Evolutionary conservation across 306 rosid species (phyloP).

Genomic region (Citrullus amarus): DNA sequence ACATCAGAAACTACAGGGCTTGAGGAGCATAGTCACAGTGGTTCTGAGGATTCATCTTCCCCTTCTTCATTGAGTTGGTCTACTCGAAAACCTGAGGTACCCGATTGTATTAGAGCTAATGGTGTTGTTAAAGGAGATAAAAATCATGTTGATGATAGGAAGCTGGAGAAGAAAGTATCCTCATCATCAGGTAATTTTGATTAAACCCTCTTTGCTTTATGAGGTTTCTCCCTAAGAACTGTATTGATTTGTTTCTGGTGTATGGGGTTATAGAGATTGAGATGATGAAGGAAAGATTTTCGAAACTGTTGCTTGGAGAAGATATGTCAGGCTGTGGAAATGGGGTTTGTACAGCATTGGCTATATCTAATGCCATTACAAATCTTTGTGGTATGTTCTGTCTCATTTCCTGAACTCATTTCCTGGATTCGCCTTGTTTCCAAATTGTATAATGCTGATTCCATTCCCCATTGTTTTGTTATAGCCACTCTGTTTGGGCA

Average conservation of each 20-base stretch:
- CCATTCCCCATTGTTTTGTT: not conserved
- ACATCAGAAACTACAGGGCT: constrained; percentile 64
- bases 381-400: constrained; percentile 14
- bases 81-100: constrained; percentile 25
- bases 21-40: constrained; percentile 67
- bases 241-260: not conserved
- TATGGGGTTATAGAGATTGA: constrained; percentile 9
- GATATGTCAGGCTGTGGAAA: constrained; percentile 21
- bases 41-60: constrained; percentile 68
- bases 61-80: constrained; percentile 58
- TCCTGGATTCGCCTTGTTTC: not conserved
- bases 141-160: constrained; percentile 29
- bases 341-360: constrained; percentile 18
- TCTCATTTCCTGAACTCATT: not conserved
- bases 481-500: constrained; percentile 18
- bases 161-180: constrained; percentile 39
- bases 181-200: constrained; percentile 41
- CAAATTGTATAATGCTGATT: not conserved
- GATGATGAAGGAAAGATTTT: constrained; percentile 18
- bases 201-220: not conserved
- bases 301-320: constrained; percentile 17
- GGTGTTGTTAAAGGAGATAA: constrained; percentile 23
- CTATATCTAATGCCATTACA: constrained; percentile 18
- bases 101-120: constrained; percentile 22
- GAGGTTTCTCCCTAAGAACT: not conserved